These are phyloP conservation scores for Penicillium sp. DNA, from an alignment of 2,329 filamentous ascomycete species.

Conservation along the genomic window DNA sequence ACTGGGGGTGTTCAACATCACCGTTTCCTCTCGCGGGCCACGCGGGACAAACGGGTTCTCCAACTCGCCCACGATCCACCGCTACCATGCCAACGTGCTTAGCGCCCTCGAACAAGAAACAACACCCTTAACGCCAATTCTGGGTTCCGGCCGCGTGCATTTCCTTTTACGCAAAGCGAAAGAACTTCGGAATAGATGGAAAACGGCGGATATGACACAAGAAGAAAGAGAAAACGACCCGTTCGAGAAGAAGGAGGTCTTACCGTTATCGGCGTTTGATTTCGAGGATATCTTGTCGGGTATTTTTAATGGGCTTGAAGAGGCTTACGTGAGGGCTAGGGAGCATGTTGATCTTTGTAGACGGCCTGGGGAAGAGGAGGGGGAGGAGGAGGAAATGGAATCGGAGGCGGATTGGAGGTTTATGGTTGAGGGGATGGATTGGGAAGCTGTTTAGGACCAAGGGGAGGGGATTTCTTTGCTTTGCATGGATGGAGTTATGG, in stretches of 20 bases:
- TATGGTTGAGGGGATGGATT: constrained; percentile 61
- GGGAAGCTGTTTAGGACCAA: constrained; percentile 44
- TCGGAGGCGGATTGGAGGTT: constrained; percentile 56
- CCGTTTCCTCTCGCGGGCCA: constrained; percentile 40
- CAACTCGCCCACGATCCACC: constrained; percentile 40
- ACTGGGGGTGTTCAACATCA: constrained; percentile 62
- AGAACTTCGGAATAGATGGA: constrained; percentile 70
- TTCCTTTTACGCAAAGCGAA: constrained; percentile 65
- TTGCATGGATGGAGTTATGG: constrained; percentile 11
- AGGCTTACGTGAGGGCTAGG: constrained; percentile 55
- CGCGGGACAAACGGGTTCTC: too few relatives aligned
- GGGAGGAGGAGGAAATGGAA: constrained; percentile 49
- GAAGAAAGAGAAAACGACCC: constrained; percentile 25
- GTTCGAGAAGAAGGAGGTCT: constrained; percentile 19
- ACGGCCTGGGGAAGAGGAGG: constrained; percentile 15
- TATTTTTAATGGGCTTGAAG: constrained; percentile 60
- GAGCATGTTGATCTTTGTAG: constrained; percentile 41
- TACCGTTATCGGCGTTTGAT: constrained; percentile 59
- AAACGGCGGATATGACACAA: constrained; percentile 57
- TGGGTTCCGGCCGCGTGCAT: constrained; percentile 57
- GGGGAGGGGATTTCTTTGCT: background rate
- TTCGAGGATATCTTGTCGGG: constrained; percentile 58
- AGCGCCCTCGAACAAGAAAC: constrained; percentile 56
- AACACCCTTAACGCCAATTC: constrained; percentile 56
- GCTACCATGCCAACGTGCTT: constrained; percentile 69